Percentiles rank a stretch among this genome's conserved stretches.
Conservation (phyloP, 2,329 filamentous ascomycete genomes). For the Fusarium nanum region DNA sequence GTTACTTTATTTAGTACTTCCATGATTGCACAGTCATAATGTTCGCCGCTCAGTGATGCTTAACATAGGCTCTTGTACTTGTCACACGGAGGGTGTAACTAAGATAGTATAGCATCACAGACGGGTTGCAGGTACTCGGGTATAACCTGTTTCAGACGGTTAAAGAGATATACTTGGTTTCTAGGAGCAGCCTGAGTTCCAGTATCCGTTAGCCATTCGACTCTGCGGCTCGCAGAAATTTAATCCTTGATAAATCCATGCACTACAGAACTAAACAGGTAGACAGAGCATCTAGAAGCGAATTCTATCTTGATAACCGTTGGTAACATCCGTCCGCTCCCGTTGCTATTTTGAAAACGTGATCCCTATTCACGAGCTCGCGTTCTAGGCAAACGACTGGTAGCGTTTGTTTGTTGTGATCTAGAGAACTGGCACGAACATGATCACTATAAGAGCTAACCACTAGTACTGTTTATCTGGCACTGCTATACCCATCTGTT, state of each 20-base stretch:
- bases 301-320: background rate
- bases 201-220: too few relatives aligned
- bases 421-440: background rate
- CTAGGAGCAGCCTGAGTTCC: too few relatives aligned
- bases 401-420: background rate
- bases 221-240: too few relatives aligned
- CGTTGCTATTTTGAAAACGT: background rate
- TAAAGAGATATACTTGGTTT: too few relatives aligned
- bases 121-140: too few relatives aligned
- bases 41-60: background rate
- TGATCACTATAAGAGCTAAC: background rate
- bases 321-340: background rate
- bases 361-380: fast-evolving
- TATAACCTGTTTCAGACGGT: too few relatives aligned
- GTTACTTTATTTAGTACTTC: background rate
- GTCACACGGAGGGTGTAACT: background rate
- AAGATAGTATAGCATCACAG: background rate
- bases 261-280: too few relatives aligned
- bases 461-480: background rate
- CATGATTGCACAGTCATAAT: background rate
- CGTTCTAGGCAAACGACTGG: background rate
- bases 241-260: background rate
- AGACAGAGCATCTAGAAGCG: background rate
- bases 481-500: background rate
- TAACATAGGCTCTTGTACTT: background rate